Percentiles rank a stretch among this genome's conserved stretches.
Conservation (phyloP, 441 rosid species). For the Corymbia citriodora region DNA sequence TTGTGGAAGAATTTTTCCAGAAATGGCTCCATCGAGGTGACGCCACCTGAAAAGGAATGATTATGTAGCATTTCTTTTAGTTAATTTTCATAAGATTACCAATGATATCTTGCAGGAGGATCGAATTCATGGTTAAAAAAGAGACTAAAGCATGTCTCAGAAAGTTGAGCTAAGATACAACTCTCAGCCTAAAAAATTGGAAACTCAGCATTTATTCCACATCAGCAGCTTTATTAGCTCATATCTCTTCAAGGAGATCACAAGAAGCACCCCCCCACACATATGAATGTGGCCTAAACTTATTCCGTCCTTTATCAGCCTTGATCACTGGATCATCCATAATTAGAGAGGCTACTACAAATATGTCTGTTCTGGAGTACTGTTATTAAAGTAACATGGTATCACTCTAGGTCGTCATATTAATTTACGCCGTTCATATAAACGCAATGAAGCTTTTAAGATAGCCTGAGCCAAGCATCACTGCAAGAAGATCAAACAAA, state of each 20-base stretch:
- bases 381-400: not conserved
- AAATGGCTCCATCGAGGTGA: constrained; percentile 64
- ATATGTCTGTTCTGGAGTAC: not conserved
- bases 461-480: not conserved
- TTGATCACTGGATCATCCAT: not conserved
- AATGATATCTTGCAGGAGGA: not conserved
- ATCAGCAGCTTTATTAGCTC: not conserved
- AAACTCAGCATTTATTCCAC: not conserved
- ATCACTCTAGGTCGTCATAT: not conserved
- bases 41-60: constrained; percentile 33
- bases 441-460: not conserved
- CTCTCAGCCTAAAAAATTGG: not conserved
- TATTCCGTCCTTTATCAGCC: not conserved
- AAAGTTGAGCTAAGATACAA: not conserved
- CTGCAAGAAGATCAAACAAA: not conserved
- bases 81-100: not conserved
- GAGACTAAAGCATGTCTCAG: not conserved
- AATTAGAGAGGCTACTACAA: not conserved
- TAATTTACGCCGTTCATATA: not conserved
- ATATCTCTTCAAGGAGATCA: not conserved
- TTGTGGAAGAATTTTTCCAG: constrained; percentile 38
- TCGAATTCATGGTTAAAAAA: not conserved
- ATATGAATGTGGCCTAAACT: not conserved
- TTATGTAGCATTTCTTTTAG: not conserved
- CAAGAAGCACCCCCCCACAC: not conserved